These are phyloP conservation scores for Chaetomium fimeti DNA, from an alignment of 495 filamentous ascomycete genomes.

Conservation along the genomic window DNA sequence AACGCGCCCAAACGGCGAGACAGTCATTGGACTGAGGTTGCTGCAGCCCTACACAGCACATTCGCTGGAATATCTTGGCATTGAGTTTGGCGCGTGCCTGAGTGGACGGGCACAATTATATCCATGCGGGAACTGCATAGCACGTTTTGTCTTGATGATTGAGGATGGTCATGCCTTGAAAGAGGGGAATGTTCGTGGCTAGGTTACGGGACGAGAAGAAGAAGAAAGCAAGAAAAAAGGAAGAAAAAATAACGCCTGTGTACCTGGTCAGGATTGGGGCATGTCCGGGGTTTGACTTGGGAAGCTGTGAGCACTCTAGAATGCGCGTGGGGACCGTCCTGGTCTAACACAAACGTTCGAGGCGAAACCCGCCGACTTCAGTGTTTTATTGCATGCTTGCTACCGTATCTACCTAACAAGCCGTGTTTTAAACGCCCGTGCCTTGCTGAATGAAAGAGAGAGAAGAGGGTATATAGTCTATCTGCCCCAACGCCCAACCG, in stretches of 20 bases:
- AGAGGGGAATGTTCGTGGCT: too few relatives aligned
- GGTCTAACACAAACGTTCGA: not conserved
- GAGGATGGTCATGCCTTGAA: too few relatives aligned
- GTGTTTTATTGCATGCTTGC: not conserved
- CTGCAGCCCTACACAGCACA: constrained; percentile 5
- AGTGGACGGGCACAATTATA: not conserved
- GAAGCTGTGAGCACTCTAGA: too few relatives aligned
- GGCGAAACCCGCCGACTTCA: not conserved
- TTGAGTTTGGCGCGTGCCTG: too few relatives aligned
- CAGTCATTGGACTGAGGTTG: not conserved
- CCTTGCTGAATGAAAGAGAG: not conserved
- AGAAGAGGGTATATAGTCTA: constrained; percentile 14
- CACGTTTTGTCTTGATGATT: too few relatives aligned
- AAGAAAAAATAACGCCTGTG: too few relatives aligned
- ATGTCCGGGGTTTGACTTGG: too few relatives aligned
- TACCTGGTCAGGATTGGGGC: too few relatives aligned
- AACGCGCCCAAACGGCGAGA: not conserved
- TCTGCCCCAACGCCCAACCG: not conserved
- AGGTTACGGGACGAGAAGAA: too few relatives aligned
- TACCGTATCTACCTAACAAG: not conserved
- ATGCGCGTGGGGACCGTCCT: too few relatives aligned
- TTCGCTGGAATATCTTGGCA: not conserved
- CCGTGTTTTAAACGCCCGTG: not conserved
- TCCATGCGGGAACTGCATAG: not conserved
- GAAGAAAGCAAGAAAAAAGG: too few relatives aligned